Evolutionary conservation across 140 eudicot genomes (phyloP), one percentile per base, ranked within the genome.

Genomic region (Anethum foeniculum): DNA sequence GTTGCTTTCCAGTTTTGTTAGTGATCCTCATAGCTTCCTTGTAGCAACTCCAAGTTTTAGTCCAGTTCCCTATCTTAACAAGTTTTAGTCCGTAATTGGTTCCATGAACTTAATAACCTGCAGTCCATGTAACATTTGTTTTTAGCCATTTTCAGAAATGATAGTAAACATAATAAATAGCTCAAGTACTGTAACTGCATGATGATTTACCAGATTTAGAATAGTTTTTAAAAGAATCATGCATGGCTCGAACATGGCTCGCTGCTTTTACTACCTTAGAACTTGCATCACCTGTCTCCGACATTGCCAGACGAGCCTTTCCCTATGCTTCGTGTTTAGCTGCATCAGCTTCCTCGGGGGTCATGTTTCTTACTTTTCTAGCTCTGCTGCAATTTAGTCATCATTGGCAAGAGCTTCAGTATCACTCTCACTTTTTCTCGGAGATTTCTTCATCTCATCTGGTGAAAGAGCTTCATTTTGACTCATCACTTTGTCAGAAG

Each of bases 371-470:
- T 10, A 71, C 21, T 3, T 36, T 71, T 71, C 39, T 7, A 28
- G 1, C n/a, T 14, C 76, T 5, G 41, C 48, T 36, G 16, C 2
- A 47, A 47, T 10, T 16, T 47, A 47, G 52, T 47, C 52, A 47
- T 47, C 52, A 47, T 13, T 18, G 15, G 52, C 41, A 36, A 38
- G 76, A 36, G 41, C 49, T 38, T 71, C 41, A 38, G 10, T 71
- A n/a, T 21, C 43, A 34, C 18, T 69, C 44, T 13, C 21, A 10
- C 18, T 23, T 36, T 2, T 23, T 18, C 47, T 69, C 16, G 79
- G 54, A 58, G 85, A 62, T 3, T 76, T 83, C 79, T 76, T 83
- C 81, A 78, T 87, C 10, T 68, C 69, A 81, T 79, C 83, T 25
- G 67, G 80, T 34, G 75, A 32, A 34, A 69, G 27, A 69, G 21